Conservation (phyloP, 1,284 basidiomycete genomes). For the Marasmius sp. region DNA sequence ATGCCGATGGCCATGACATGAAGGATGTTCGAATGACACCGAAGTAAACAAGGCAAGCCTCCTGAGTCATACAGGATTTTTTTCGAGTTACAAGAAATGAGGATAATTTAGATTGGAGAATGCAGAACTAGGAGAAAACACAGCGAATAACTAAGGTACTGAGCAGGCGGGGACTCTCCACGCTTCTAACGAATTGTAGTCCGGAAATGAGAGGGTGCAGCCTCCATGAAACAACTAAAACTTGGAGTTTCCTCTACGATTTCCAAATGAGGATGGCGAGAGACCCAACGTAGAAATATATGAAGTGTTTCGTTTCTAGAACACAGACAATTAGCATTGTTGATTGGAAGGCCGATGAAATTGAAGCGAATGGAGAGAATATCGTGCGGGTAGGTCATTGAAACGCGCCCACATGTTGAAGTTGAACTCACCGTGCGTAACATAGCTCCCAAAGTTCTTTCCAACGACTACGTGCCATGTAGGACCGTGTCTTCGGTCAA, state of each 20-base stretch:
- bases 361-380: slow-evolving; percentile 13
- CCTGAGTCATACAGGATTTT: too few relatives aligned
- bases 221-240: background rate
- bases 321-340: background rate
- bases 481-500: slow-evolving; percentile 87
- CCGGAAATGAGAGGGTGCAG: background rate
- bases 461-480: slow-evolving; percentile 99
- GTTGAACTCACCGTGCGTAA: slow-evolving; percentile 83
- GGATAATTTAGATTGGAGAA: background rate
- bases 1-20: background rate
- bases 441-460: slow-evolving; percentile 97
- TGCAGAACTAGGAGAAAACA: background rate
- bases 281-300: slow-evolving; percentile 92
- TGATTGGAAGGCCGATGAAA: background rate
- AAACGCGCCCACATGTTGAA: slow-evolving; percentile 4
- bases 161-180: background rate
- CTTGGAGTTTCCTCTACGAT: slow-evolving; percentile 51
- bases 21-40: too few relatives aligned
- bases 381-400: slow-evolving; percentile 16
- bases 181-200: background rate
- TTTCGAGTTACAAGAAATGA: too few relatives aligned
- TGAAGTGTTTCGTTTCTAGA: slow-evolving; percentile 93
- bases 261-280: slow-evolving; percentile 95
- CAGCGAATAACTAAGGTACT: background rate
- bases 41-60: too few relatives aligned